Evolutionary conservation across 2,329 filamentous ascomycete genomes (phyloP).

Genomic region (Colletotrichum horii): DNA sequence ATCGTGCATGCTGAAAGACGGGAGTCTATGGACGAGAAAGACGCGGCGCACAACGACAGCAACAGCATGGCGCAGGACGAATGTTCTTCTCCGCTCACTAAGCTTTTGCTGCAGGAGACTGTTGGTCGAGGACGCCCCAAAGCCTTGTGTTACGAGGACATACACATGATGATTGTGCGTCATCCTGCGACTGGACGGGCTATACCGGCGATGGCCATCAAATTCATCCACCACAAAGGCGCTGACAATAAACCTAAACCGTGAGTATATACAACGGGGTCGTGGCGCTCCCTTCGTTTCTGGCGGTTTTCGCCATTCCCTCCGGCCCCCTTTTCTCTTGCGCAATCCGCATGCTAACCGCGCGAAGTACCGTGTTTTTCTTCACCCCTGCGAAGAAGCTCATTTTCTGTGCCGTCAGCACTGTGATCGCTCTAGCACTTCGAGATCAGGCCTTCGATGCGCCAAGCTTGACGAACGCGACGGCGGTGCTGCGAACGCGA

Average conservation of each 20-base stretch:
- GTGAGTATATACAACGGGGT: conserved; percentile 16
- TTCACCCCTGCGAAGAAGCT: conserved; percentile 29
- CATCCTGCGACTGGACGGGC: conserved; percentile 25
- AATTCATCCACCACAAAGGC: conserved; percentile 34
- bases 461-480: conserved; percentile 24
- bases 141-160: conserved; percentile 34
- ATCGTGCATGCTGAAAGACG: conserved; percentile 31
- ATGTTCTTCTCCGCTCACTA: conserved; percentile 25
- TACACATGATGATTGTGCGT: conserved; percentile 31
- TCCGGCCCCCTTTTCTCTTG: neutral
- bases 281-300: too few species aligned
- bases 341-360: neutral
- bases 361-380: conserved; percentile 31
- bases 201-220: conserved; percentile 31
- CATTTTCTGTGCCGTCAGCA: conserved; percentile 29
- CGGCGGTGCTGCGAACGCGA: conserved; percentile 21
- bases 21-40: conserved; percentile 28
- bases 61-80: conserved; percentile 20
- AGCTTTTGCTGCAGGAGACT: conserved; percentile 27
- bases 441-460: conserved; percentile 28
- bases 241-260: conserved; percentile 32
- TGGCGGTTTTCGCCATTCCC: too few species aligned
- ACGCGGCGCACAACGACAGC: conserved; percentile 28
- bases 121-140: conserved; percentile 26
- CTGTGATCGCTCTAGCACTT: conserved; percentile 29